phyloP scores from a whole-genome alignment of 768 basidiomycete species.

The Suillus subalutaceus region DNA sequence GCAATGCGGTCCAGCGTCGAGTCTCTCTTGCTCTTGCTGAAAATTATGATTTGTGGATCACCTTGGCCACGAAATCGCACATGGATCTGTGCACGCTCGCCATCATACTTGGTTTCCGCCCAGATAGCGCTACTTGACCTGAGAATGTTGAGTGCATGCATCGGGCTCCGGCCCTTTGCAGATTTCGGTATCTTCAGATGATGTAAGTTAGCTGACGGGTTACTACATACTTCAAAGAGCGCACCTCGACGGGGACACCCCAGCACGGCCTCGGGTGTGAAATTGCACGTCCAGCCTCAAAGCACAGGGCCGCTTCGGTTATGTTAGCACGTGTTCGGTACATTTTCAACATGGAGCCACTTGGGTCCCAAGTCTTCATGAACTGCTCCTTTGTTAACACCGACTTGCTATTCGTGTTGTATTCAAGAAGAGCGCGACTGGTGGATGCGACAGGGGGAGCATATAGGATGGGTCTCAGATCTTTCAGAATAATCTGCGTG shows the following conservation, averaged over 20 bases:
- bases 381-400: conserved; percentile 63
- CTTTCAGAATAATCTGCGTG: conserved; percentile 88
- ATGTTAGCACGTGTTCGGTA: conserved; percentile 61
- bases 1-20: conserved; percentile 76
- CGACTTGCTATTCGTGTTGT: conserved; percentile 58
- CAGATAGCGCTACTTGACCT: conserved; percentile 47
- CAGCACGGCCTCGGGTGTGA: conserved; percentile 43
- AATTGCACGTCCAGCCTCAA: conserved; percentile 37
- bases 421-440: conserved; percentile 52
- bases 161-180: conserved; percentile 65
- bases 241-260: conserved; percentile 66
- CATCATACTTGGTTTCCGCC: conserved; percentile 95
- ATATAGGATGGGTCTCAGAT: conserved; percentile 79
- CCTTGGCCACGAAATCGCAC: conserved; percentile 50
- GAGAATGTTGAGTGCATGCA: conserved; percentile 52
- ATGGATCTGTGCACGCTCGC: conserved; percentile 94
- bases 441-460: conserved; percentile 54
- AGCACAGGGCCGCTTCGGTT: conserved; percentile 54
- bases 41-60: conserved; percentile 65
- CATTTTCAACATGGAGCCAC: conserved; percentile 50
- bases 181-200: conserved; percentile 75
- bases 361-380: conserved; percentile 74
- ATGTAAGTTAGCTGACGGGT: neutral
- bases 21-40: conserved; percentile 86
- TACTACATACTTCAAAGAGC: neutral